phyloP scores from a whole-genome alignment of 306 rosid genomes.

The Vicia sativa region DNA sequence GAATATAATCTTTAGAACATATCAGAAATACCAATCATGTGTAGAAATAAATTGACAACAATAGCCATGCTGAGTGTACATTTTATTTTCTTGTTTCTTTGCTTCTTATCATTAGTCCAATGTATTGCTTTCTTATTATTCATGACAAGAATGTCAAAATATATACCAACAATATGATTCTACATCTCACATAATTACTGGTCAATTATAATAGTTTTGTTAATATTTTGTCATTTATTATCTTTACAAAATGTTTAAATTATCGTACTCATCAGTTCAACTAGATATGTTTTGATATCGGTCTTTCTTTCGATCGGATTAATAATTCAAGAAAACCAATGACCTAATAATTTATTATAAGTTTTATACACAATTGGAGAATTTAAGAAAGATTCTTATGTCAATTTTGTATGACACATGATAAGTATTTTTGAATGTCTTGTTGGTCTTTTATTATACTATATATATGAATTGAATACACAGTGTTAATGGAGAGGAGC shows the following conservation, averaged over 20 bases:
- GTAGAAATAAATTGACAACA: constrained; percentile 24
- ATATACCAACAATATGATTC: not conserved
- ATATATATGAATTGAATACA: too few species aligned
- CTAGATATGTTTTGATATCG: too few species aligned
- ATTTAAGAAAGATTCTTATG: not conserved
- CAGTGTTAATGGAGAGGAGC: not conserved
- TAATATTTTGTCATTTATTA: constrained; percentile 8
- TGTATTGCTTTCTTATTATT: constrained; percentile 17
- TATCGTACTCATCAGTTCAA: not conserved
- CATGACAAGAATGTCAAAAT: not conserved
- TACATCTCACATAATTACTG: constrained; percentile 4
- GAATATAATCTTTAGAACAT: constrained; percentile 40
- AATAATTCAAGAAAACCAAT: too few species aligned
- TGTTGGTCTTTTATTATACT: constrained; percentile 14
- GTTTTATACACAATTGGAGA: not conserved
- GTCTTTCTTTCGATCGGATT: too few species aligned
- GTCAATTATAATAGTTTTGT: not conserved
- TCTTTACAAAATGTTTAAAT: constrained; percentile 5
- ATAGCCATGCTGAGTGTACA: constrained; percentile 46
- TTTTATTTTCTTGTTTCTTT: constrained; percentile 20
- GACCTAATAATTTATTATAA: too few species aligned
- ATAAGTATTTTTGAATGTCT: constrained; percentile 10
- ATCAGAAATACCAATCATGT: constrained; percentile 42
- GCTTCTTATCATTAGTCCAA: constrained; percentile 27
- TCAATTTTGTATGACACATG: constrained; percentile 6